phyloP scores from a whole-genome alignment of 2,329 filamentous ascomycete species.

The Grosmannia clavigera region DNA sequence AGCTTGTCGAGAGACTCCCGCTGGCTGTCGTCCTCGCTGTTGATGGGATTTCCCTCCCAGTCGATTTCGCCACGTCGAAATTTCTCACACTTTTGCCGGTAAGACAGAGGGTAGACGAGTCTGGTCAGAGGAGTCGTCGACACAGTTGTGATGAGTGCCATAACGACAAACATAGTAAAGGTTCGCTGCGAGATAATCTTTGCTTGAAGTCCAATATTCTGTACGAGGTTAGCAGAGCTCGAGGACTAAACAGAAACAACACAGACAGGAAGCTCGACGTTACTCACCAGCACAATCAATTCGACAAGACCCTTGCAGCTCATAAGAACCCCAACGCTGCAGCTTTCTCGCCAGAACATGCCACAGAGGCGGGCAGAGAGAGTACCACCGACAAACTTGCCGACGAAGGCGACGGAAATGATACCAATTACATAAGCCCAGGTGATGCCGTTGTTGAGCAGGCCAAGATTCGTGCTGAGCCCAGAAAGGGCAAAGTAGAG shows the following conservation, averaged over 20 bases:
- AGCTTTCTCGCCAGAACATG: conserved; percentile 79
- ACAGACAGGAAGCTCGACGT: not conserved
- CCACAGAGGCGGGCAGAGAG: conserved; percentile 64
- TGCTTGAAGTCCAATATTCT: conserved; percentile 69
- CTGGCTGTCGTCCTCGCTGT: conserved; percentile 16
- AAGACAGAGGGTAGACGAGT: conserved; percentile 57
- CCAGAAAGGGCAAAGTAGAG: conserved; percentile 92
- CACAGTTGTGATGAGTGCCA: conserved; percentile 81
- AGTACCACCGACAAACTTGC: conserved; percentile 74
- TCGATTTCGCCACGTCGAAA: conserved; percentile 78
- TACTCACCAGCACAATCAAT: conserved; percentile 74
- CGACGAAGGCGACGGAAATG: conserved; percentile 67
- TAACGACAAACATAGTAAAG: conserved; percentile 90
- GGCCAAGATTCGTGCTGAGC: conserved; percentile 73
- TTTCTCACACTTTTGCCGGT: conserved; percentile 37
- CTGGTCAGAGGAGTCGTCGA: conserved; percentile 66
- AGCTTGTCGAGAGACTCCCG: conserved; percentile 18
- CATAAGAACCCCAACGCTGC: conserved; percentile 83
- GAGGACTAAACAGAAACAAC: conserved; percentile 5
- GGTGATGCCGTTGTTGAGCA: conserved; percentile 67
- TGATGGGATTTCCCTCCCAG: conserved; percentile 48
- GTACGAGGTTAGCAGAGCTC: not conserved
- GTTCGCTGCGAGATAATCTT: conserved; percentile 68
- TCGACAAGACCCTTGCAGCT: conserved; percentile 94
- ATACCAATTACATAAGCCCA: conserved; percentile 88